Percentiles rank a stretch among this genome's conserved stretches.
phyloP scores from a whole-genome alignment of 768 basidiomycete genomes.

The Epithele typhae region DNA sequence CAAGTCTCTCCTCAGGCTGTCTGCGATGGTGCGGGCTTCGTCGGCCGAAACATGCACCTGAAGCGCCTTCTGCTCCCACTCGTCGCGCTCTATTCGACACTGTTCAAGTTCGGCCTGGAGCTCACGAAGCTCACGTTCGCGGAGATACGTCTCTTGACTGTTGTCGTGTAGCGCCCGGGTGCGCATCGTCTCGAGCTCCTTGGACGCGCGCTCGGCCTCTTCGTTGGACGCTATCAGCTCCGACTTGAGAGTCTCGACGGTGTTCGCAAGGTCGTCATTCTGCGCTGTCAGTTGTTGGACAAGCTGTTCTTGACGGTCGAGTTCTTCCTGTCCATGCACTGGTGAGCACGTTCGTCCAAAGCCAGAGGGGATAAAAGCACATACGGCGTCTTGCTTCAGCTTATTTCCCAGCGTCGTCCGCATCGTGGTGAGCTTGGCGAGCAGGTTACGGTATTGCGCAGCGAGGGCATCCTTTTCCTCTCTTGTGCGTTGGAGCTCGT shows the following conservation, averaged over 20 bases:
- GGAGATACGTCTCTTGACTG: constrained; percentile 62
- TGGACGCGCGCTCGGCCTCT: constrained; percentile 67
- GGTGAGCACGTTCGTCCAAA: constrained; percentile 5
- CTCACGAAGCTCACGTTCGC: constrained; percentile 81
- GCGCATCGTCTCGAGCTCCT: constrained; percentile 67
- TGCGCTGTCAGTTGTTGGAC: constrained; percentile 75
- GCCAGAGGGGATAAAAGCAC: constrained; percentile 19
- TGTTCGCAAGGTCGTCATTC: constrained; percentile 66
- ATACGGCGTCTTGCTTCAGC: constrained; percentile 92
- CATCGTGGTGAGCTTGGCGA: constrained; percentile 91
- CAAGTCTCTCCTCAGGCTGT: constrained; percentile 56
- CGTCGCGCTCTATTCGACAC: constrained; percentile 76
- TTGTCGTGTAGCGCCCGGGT: constrained; percentile 60
- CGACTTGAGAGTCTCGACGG: constrained; percentile 73
- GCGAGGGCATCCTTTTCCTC: constrained; percentile 89
- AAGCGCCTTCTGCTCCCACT: constrained; percentile 58
- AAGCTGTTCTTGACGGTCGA: constrained; percentile 86
- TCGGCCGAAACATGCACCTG: constrained; percentile 71
- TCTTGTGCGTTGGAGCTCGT: constrained; percentile 68
- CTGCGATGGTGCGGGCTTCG: constrained; percentile 55
- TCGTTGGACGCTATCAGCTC: constrained; percentile 76
- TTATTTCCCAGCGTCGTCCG: constrained; percentile 91
- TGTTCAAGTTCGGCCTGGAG: constrained; percentile 84
- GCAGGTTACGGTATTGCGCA: constrained; percentile 78
- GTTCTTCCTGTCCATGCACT: constrained; percentile 76